phyloP scores from a whole-genome alignment of 129 eudicot species.

The Heracleum sosnowskyi region DNA sequence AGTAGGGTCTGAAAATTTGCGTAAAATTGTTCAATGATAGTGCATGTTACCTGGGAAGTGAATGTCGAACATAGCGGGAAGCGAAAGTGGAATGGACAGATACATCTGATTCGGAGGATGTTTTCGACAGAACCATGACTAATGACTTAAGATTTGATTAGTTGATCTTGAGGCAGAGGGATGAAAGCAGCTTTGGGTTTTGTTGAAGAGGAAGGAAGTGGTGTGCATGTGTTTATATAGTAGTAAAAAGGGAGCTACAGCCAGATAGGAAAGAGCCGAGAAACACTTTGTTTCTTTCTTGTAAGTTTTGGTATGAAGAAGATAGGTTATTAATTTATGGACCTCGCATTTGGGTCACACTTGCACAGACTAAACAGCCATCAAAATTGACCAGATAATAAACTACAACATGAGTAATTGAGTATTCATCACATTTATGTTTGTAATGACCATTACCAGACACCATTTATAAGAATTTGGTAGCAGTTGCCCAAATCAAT shows the following conservation, averaged over 20 bases:
- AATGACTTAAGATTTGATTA: not conserved
- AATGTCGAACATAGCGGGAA: slow-evolving; percentile 8
- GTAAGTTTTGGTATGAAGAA: not conserved
- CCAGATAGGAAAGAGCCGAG: not conserved
- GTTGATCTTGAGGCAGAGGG: not conserved
- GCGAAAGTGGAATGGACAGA: not conserved
- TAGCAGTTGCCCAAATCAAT: not conserved
- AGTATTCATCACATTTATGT: not conserved
- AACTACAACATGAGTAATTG: not conserved
- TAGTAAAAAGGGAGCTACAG: not conserved
- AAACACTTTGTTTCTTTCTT: not conserved
- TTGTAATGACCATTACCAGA: not conserved
- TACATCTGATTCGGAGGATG: not conserved
- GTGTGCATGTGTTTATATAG: not conserved
- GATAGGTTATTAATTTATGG: too few species aligned
- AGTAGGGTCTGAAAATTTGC: not conserved
- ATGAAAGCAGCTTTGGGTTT: not conserved
- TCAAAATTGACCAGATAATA: not conserved
- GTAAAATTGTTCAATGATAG: not conserved
- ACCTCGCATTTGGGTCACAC: not conserved
- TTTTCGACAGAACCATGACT: not conserved
- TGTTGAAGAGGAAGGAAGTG: not conserved
- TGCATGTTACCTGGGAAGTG: slow-evolving; percentile 7
- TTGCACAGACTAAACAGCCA: not conserved
- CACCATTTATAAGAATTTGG: too few species aligned